Base-by-base conservation (phyloP, 345 rosid genomes). In the Ricinus communis region DNA sequence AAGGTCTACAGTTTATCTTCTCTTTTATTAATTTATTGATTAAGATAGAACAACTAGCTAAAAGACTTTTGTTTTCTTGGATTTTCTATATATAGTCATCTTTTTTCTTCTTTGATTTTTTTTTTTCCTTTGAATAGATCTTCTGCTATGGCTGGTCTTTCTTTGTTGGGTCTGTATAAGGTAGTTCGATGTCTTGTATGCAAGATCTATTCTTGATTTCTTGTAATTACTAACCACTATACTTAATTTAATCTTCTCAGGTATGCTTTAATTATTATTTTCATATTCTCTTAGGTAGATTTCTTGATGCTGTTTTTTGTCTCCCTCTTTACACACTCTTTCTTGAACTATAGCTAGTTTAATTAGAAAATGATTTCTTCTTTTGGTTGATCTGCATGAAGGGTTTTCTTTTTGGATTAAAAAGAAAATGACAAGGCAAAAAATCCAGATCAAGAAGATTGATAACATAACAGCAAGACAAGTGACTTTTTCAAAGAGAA, bases 401-500 rank as follows among this genome's bases (percentile, higher is more conserved):
- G 36, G 64, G 30, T 40, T 21, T 63, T 27, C 3, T 25, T 1
- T 0, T 6, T 57, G 15, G 36, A 28, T 31, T 31, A 5, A 28
- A 55, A 22, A 27, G 13, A 65, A 66, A 74, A 84, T 84, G 87
- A 70, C 83, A 36, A 77, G 87, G 57, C 60, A 75, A 77, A 82
- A 82, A 65, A 84, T 84, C 59, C 69, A 79, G 83, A 84, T 84
- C 60, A 82, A 77, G 78, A 84, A 79, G 66, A 82, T 84, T 21
- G 83, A 70, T 47, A 84, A 81, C 74, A 58, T 18, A 2, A 65
- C 85, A 28, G 85, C 82, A 1, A 81, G 87, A 64, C 87, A 84
- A 52, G 85, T 84, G 5, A 84, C 85, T 5, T 84, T 81, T 66
- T 84, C 85, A 4, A 84, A 84, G 73, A 79, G 87, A 51, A 77